phyloP scores from a whole-genome alignment of 2,329 filamentous ascomycete species.

The Daldinia sp. region DNA sequence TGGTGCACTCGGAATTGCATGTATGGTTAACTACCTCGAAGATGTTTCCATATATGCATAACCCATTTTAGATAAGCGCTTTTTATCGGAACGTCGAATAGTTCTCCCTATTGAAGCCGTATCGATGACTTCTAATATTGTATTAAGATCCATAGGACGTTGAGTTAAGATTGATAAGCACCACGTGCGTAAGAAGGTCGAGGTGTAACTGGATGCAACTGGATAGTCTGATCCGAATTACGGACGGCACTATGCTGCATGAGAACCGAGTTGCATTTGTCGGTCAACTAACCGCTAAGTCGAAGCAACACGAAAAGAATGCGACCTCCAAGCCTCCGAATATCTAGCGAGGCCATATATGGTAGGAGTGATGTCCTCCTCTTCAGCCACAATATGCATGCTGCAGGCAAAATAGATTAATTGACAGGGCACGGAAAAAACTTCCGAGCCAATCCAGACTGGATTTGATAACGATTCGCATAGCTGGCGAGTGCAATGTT shows the following conservation, averaged over 20 bases:
- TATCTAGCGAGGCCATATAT: constrained; percentile 31
- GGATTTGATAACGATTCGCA: constrained; percentile 32
- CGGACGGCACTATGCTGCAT: constrained; percentile 40
- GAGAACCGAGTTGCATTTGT: constrained; percentile 38
- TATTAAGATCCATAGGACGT: constrained; percentile 38
- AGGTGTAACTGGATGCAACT: constrained; percentile 11
- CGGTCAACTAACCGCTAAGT: constrained; percentile 25
- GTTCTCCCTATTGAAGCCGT: constrained; percentile 29
- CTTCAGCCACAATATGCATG: constrained; percentile 41
- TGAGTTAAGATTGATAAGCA: constrained; percentile 44
- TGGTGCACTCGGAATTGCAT: constrained; percentile 29
- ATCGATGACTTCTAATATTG: constrained; percentile 27
- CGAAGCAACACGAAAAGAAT: constrained; percentile 23
- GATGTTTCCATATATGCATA: constrained; percentile 33
- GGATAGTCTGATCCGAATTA: constrained; percentile 30
- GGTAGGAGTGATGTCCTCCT: constrained; percentile 28
- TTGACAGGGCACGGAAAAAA: constrained; percentile 37
- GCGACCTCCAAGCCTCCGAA: constrained; percentile 31
- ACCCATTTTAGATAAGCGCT: constrained; percentile 29
- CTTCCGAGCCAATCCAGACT: constrained; percentile 37
- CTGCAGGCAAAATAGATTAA: constrained; percentile 40
- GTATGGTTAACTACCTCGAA: constrained; percentile 26
- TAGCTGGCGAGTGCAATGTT: constrained; percentile 12
- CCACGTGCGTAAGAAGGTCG: constrained; percentile 38
- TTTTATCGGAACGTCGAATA: constrained; percentile 31